A percentile compares a stretch with the other conserved stretches of the same genome.
Evolutionary conservation across 2,329 filamentous ascomycete species (phyloP).

Genomic region (Dryadomyces quercivorus): DNA sequence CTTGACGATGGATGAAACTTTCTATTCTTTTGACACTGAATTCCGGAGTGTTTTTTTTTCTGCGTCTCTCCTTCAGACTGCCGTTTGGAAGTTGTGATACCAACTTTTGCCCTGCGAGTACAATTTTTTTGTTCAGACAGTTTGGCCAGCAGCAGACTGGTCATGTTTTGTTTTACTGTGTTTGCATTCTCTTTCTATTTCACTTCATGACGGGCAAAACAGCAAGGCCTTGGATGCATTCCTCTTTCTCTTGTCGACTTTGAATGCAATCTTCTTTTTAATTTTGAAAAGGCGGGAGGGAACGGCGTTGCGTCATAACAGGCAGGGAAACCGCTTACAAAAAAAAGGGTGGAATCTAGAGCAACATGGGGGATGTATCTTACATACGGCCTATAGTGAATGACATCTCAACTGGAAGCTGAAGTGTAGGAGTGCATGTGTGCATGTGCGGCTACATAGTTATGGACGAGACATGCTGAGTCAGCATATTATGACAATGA

Average conservation of each 20-base stretch:
- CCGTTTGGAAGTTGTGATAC: constrained; percentile 16
- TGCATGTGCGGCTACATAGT: too few species aligned
- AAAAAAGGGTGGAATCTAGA: not conserved
- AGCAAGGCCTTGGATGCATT: not conserved
- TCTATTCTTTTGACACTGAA: not conserved
- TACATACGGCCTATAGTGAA: not conserved
- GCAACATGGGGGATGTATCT: not conserved
- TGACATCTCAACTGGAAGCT: too few species aligned
- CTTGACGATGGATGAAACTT: not conserved
- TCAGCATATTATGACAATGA: not conserved
- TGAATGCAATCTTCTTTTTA: not conserved
- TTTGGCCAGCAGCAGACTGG: not conserved
- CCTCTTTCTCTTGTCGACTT: not conserved
- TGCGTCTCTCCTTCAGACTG: not conserved
- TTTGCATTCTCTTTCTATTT: not conserved
- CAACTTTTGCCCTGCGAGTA: constrained; percentile 8
- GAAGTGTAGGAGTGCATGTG: too few species aligned
- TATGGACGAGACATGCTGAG: not conserved
- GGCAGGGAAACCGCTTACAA: not conserved
- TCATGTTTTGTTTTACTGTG: not conserved
- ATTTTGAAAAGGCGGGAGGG: not conserved
- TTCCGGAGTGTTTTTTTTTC: not conserved
- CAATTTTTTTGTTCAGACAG: not conserved
- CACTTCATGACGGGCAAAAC: not conserved
- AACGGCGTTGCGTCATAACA: not conserved